Evolutionary conservation across 768 basidiomycete genomes (phyloP).

Genomic region (Naematelia encephala): DNA sequence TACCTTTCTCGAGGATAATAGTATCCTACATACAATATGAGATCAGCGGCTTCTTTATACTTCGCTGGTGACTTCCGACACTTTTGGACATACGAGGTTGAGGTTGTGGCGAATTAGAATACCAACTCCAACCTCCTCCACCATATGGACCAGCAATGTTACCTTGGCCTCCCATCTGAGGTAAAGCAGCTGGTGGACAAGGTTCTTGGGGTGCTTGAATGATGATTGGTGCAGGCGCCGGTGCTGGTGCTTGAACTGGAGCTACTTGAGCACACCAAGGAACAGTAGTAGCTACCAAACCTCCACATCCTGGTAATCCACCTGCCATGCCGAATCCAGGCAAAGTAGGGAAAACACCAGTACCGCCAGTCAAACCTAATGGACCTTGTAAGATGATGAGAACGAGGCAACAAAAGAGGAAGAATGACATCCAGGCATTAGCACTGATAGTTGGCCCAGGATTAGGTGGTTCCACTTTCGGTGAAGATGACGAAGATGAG

Average conservation of each 20-base stretch:
- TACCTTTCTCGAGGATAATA: not conserved
- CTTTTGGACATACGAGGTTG: conserved; percentile 3
- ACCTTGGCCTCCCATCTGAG: conserved; percentile 46
- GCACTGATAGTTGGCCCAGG: conserved; percentile 33
- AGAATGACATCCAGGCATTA: conserved; percentile 45
- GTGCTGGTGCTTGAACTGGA: conserved; percentile 13
- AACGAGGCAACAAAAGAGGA: conserved; percentile 42
- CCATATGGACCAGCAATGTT: conserved; percentile 23
- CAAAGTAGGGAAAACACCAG: conserved; percentile 8
- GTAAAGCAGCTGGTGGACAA: too few relatives aligned
- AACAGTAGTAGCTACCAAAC: conserved; percentile 20
- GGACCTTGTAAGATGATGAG: conserved; percentile 46
- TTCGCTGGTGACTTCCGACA: too few relatives aligned
- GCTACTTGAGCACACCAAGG: conserved; percentile 29
- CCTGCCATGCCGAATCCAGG: conserved; percentile 2
- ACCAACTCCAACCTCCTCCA: conserved; percentile 43
- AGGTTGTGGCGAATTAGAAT: conserved; percentile 23
- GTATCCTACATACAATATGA: too few relatives aligned
- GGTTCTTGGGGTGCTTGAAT: too few relatives aligned
- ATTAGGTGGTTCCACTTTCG: conserved; percentile 15
- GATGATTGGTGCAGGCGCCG: too few relatives aligned
- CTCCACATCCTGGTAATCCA: conserved; percentile 26
- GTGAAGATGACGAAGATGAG: conserved; percentile 16
- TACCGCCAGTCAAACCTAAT: conserved; percentile 28
- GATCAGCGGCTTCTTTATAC: too few relatives aligned